Evolutionary conservation across 2,329 filamentous ascomycete genomes (phyloP), one percentile per base, ranked within the genome.

Genomic region (Fusarium annulatum): DNA sequence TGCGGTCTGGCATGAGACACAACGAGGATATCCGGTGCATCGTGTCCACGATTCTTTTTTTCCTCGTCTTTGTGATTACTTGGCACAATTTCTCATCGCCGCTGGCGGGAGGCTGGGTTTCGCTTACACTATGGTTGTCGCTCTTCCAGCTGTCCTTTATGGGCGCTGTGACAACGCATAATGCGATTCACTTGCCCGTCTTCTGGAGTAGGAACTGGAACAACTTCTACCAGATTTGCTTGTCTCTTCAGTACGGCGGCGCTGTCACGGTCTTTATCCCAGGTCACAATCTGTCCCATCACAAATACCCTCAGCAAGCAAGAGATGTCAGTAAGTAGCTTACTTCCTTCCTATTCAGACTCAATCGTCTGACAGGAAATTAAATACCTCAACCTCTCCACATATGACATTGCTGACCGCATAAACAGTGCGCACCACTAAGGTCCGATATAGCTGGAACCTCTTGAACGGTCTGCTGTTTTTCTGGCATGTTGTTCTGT

Each of bases 301-400:
- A 69, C 43, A 69, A 69, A 46, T 69, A 69, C 26, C 64, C 66
- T 23, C 66, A 69, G n/a, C 66, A 69, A 33, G 66, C 66, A 33
- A 28, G 45, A 21, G 66, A 69, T 28, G 66, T 69, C 10, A 69
- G 66, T 69, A 41, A 69, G 66, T 69, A 34, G 15, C 52, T 43
- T 39, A 21, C 21, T 7, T 28, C 19, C 16, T 42, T 48, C 33
- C 48, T 5, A 15, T 16, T 21, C 6, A 18, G 16, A 16, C 19
- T 28, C 23, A 4, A 4, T 21, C 11, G 34, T 26, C 23, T 26
- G 21, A 15, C n/a, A 10, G 26, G 15, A 38, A 16, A n/a, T 41
- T 23, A 30, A 21, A 28, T 36, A 19, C 8, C 52, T 26, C 21
- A 61, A 43, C 1, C 39, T 28, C 33, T 42, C 23, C 30, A 23